These are phyloP conservation scores for Phyllosticta citriasiana DNA, from an alignment of 2,329 filamentous ascomycete genomes.

Conservation along the genomic window DNA sequence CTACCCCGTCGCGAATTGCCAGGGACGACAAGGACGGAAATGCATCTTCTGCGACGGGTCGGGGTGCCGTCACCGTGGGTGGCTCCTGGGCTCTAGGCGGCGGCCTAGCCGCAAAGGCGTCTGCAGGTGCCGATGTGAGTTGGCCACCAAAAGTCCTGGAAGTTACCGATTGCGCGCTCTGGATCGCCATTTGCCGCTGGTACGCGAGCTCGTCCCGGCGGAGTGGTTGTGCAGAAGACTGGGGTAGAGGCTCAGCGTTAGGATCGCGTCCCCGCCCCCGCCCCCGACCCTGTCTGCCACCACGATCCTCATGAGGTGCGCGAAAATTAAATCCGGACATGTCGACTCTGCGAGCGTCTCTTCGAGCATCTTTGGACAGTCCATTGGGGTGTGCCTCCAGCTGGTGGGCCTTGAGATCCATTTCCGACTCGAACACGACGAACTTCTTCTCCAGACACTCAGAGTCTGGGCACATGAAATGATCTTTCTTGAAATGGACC, in stretches of 20 bases:
- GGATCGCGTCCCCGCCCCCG: constrained; percentile 70
- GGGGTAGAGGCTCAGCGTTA: constrained; percentile 69
- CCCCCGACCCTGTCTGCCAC: constrained; percentile 38
- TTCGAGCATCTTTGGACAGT: constrained; percentile 69
- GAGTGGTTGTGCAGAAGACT: constrained; percentile 68
- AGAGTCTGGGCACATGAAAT: constrained; percentile 72
- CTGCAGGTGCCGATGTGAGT: constrained; percentile 43
- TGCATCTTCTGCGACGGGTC: constrained; percentile 17
- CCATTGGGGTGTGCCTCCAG: constrained; percentile 70
- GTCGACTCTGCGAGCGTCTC: constrained; percentile 78
- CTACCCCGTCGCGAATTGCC: background rate
- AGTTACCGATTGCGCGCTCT: constrained; percentile 71
- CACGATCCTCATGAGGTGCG: constrained; percentile 56
- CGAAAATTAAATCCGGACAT: constrained; percentile 78
- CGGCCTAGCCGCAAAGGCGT: constrained; percentile 38
- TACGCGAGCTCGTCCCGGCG: constrained; percentile 82
- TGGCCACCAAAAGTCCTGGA: constrained; percentile 78
- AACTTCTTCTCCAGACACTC: constrained; percentile 97
- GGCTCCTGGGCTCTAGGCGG: constrained; percentile 29
- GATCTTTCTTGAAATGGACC: constrained; percentile 75
- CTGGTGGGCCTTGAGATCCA: constrained; percentile 92
- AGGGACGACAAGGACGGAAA: constrained; percentile 8
- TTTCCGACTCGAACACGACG: constrained; percentile 87
- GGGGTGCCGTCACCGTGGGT: constrained; percentile 29
- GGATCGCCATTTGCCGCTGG: constrained; percentile 84